Conservation (phyloP, 257 asterid genomes). For the Handroanthus guayacan region DNA sequence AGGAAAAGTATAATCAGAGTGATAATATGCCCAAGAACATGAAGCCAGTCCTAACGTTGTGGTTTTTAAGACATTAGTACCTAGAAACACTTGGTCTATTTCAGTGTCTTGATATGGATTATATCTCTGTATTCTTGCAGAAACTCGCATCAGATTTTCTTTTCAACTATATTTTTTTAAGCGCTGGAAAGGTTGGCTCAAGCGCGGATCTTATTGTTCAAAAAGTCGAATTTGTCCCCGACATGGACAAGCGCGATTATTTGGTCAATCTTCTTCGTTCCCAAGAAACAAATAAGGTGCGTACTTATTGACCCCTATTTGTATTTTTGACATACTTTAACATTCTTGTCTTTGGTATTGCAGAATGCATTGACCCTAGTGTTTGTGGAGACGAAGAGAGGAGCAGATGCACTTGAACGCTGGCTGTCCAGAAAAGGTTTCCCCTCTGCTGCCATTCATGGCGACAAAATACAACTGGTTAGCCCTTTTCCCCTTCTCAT, state of each 20-base stretch:
- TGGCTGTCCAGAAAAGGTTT: conserved; percentile 63
- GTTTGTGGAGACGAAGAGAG: conserved; percentile 82
- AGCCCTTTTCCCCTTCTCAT: conserved; percentile 29
- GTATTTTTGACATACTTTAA: background rate
- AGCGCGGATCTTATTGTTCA: conserved; percentile 73
- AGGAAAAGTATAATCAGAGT: background rate
- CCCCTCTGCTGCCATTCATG: conserved; percentile 75
- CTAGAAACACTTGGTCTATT: no score
- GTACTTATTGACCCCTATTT: conserved; percentile 14
- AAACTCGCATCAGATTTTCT: conserved; percentile 76
- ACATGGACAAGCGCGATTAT: conserved; percentile 52
- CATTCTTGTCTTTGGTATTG: conserved; percentile 1
- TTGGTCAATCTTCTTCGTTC: conserved; percentile 54
- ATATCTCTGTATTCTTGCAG: conserved; percentile 41
- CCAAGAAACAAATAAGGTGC: conserved; percentile 35
- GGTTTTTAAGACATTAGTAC: background rate
- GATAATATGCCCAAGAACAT: background rate
- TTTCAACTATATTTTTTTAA: conserved; percentile 56
- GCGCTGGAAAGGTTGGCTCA: conserved; percentile 84
- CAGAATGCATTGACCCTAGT: conserved; percentile 64
- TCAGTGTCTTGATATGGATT: background rate
- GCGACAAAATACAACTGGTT: conserved; percentile 82
- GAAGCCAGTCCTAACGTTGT: background rate
- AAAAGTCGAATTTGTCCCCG: conserved; percentile 65
- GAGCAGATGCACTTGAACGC: conserved; percentile 68